Percentiles rank a stretch among this genome's conserved stretches.
Conservation (phyloP, 1,139 yeast species). For the Yamadazyma atmosphaerica region DNA sequence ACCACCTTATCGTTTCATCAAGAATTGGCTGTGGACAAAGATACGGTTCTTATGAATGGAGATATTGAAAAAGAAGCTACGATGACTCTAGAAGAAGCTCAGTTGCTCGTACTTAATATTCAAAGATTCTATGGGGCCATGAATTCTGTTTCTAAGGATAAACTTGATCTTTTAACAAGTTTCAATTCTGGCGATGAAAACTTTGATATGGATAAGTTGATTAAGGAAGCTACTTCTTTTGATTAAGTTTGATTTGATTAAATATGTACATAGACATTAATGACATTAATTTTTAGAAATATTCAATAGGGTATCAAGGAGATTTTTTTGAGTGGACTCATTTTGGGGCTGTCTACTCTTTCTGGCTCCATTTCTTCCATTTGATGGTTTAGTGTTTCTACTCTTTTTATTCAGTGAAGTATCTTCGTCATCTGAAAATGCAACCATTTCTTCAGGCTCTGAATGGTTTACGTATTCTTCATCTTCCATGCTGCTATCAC, state of each 20-base stretch:
- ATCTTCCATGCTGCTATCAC: constrained; percentile 16
- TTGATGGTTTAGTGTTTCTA: constrained; percentile 1
- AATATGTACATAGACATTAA: constrained; percentile 6
- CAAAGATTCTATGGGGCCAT: constrained; percentile 88
- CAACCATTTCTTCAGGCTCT: constrained; percentile 2
- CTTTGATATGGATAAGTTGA: constrained; percentile 66
- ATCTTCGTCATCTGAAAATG: constrained; percentile 5
- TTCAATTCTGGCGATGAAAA: constrained; percentile 69
- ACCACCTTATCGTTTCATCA: constrained; percentile 87
- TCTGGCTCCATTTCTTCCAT: neutral
- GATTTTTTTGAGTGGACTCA: constrained; percentile 3
- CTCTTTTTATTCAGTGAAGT: constrained; percentile 6
- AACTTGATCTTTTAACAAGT: constrained; percentile 57
- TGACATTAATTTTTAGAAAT: neutral
- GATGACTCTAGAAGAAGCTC: constrained; percentile 70
- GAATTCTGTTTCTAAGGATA: constrained; percentile 43
- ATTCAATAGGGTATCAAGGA: constrained; percentile 10
- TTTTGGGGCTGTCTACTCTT: neutral
- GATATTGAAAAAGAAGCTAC: constrained; percentile 71
- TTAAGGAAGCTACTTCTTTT: constrained; percentile 70
- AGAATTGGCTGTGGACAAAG: constrained; percentile 65
- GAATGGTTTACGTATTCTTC: constrained; percentile 7
- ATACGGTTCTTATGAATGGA: constrained; percentile 84
- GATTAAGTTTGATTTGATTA: constrained; percentile 32
- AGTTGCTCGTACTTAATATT: constrained; percentile 70